These are phyloP conservation scores for Fraxinus nigra DNA, from an alignment of 305 asterid genomes.

Conservation along the genomic window DNA sequence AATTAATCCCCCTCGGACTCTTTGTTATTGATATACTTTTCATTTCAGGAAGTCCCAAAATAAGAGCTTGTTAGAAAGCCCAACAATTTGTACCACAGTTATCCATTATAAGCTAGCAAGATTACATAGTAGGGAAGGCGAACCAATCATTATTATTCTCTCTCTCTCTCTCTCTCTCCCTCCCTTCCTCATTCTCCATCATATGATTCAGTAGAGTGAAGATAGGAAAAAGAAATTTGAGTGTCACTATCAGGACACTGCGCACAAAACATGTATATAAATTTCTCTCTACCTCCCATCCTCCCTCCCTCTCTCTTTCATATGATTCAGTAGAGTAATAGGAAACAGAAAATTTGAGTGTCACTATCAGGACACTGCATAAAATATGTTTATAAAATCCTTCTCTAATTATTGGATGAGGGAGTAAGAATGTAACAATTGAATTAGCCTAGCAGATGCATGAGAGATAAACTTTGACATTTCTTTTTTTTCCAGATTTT, in stretches of 20 bases:
- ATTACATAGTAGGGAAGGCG: not conserved
- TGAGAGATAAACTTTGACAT: not conserved
- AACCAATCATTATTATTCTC: not conserved
- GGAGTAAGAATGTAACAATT: slow-evolving; percentile 1
- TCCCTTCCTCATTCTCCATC: not conserved
- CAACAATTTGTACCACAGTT: not conserved
- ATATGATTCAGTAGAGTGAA: not conserved
- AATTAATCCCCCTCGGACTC: not conserved
- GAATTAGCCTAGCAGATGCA: not conserved
- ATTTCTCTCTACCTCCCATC: not conserved
- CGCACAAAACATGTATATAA: not conserved
- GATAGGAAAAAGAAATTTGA: not conserved
- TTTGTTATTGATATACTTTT: not conserved
- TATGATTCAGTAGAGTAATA: not conserved
- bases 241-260: not conserved
- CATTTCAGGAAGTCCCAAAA: not conserved
- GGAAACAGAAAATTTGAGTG: not conserved
- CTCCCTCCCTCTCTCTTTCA: not conserved
- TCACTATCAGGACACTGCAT: not conserved
- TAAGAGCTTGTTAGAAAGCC: not conserved
- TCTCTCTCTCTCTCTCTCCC: not conserved
- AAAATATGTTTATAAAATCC: not conserved
- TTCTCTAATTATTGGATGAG: not conserved
- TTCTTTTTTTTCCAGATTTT: not conserved
- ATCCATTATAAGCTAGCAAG: not conserved